Conservation (phyloP, 2,329 filamentous ascomycete genomes). For the Xylariales sp. region DNA sequence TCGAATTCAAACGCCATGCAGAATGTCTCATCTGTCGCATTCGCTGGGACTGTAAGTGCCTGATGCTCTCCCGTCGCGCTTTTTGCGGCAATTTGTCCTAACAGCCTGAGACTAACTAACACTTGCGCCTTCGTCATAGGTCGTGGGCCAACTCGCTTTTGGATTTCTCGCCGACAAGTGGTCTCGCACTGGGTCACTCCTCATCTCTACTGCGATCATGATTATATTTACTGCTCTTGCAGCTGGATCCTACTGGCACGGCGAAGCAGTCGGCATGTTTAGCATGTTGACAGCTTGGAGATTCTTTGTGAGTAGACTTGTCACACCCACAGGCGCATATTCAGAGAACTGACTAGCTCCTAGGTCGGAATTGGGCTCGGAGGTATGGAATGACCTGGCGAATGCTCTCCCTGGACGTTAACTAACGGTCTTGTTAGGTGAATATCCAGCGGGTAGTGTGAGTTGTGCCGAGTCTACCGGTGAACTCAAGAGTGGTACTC, state of each 20-base stretch:
- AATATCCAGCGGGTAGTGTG: constrained; percentile 80
- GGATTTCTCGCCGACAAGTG: constrained; percentile 79
- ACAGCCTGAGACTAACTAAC: background rate
- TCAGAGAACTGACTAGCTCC: too few species aligned
- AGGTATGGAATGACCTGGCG: constrained; percentile 38
- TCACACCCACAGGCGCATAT: too few species aligned
- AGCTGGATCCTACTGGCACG: constrained; percentile 71
- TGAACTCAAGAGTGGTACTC: constrained; percentile 71
- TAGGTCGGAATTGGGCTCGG: constrained; percentile 71
- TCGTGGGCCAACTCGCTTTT: constrained; percentile 76
- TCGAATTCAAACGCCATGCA: constrained; percentile 61
- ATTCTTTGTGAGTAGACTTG: constrained; percentile 62
- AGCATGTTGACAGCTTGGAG: constrained; percentile 76
- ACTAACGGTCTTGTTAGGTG: constrained; percentile 35
- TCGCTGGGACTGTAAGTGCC: constrained; percentile 61
- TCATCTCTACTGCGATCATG: constrained; percentile 76
- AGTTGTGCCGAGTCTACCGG: constrained; percentile 79
- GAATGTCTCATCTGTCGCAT: constrained; percentile 78
- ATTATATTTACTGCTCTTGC: constrained; percentile 79
- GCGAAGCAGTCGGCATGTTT: constrained; percentile 66
- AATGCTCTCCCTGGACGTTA: too few species aligned
- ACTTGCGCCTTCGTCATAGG: constrained; percentile 26
- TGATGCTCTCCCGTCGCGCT: too few species aligned
- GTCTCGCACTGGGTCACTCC: constrained; percentile 76
- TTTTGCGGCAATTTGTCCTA: too few species aligned